phyloP scores from a whole-genome alignment of 768 basidiomycete genomes.

The Hypsizygus marmoreus region DNA sequence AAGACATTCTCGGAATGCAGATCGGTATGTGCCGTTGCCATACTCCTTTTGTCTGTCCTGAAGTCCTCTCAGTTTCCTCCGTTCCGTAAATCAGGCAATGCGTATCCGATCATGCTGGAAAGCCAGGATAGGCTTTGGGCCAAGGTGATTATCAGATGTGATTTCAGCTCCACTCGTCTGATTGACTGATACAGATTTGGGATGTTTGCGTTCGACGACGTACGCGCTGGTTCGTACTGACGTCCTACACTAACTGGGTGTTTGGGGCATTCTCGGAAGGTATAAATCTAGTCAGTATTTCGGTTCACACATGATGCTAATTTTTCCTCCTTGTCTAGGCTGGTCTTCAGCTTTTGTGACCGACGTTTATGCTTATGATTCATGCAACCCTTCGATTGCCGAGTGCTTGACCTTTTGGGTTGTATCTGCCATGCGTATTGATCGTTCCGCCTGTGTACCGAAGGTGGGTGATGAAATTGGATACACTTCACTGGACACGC shows the following conservation, averaged over 20 bases:
- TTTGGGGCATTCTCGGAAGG: conserved; percentile 64
- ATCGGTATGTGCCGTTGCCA: conserved; percentile 42
- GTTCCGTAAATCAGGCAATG: conserved; percentile 31
- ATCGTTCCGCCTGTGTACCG: conserved; percentile 33
- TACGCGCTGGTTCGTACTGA: conserved; percentile 58
- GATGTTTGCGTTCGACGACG: conserved; percentile 52
- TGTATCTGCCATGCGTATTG: conserved; percentile 48
- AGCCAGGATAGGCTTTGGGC: conserved; percentile 62
- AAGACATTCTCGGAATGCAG: conserved; percentile 50
- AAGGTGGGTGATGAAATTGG: conserved; percentile 38
- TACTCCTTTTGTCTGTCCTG: conserved; percentile 18
- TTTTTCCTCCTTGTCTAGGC: conserved; percentile 33
- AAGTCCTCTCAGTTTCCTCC: conserved; percentile 39
- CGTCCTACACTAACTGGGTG: conserved; percentile 61
- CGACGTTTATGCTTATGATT: conserved; percentile 41
- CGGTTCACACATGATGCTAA: neutral
- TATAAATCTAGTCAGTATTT: conserved; percentile 20
- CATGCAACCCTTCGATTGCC: conserved; percentile 46
- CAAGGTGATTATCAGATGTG: conserved; percentile 39
- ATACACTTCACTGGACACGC: conserved; percentile 19
- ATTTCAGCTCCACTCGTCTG: neutral
- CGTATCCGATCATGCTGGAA: conserved; percentile 31
- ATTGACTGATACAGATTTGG: conserved; percentile 44
- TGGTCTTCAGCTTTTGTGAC: conserved; percentile 57
- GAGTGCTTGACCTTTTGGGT: conserved; percentile 59